Base-by-base conservation (phyloP, 192 early-diverging fungal species). In the Mortierella claussenii region DNA sequence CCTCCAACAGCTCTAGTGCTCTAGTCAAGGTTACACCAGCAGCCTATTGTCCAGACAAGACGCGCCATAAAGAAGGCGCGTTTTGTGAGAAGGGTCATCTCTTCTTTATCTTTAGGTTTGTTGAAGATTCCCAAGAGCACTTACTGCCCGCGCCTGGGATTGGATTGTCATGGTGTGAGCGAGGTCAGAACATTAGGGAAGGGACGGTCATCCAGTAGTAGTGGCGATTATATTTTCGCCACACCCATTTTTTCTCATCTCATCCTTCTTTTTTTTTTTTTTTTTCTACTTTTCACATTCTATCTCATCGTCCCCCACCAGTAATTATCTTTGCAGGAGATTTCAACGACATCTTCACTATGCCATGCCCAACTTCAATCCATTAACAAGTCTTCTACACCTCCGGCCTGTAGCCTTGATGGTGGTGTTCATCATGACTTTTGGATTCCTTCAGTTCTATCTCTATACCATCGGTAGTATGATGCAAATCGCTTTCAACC, bases 391-490 rank as follows among this genome's bases (percentile, higher is more conserved):
- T 7, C 37, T 40, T 40, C 37, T 40, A 7, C 37, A 40, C 7
- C 37, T 40, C 13, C 37, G 13, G 7, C 37, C 37, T 40, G 8
- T 10, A 40, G 8, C 13, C 37, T 10, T 40, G 8, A 10, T 40
- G 7, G 37, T 7, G 37, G 7, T 40, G 7, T 40, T 40, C 37
- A 7, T 40, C 37, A 40, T 40, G 1, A 23, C 31, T 21, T 46
- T 65, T 31, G 53, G 63, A 3, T 34, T 55, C 24, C 17, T 65
- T 18, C 63, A 65, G 18, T 45, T 54, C 33, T 65, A 48, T 28
- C 52, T 65, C 31, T 65, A 54, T 49, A 55, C 53, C n/a, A 31
- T 24, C 5, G 44, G 40, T 65, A 48, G 12, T 45, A 0, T 20
- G 0, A 33, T 2, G 12, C 10, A 33, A 43, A 6, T 33, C 11